Percentiles rank a stretch among this genome's conserved stretches.
These are phyloP conservation scores for Leptoxyphium fumago DNA, from an alignment of 2,329 filamentous ascomycete species.

Conservation along the genomic window DNA sequence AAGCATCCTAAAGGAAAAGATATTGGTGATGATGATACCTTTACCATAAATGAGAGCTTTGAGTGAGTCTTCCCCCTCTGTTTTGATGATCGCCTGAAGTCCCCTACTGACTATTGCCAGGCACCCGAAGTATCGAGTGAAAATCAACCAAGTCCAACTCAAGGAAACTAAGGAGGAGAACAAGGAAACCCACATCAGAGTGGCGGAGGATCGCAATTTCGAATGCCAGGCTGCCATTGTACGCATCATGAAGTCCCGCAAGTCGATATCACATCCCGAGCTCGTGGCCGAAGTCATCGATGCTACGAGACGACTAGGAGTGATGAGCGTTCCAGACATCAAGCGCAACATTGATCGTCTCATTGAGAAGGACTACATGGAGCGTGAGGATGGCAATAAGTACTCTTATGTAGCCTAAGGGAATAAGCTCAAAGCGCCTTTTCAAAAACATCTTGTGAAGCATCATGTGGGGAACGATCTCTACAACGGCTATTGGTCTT, in stretches of 20 bases:
- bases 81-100: neutral
- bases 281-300: slow-evolving; percentile 85
- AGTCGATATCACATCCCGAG: slow-evolving; percentile 73
- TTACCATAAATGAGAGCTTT: slow-evolving; percentile 67
- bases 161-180: slow-evolving; percentile 95
- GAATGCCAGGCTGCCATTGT: slow-evolving; percentile 97
- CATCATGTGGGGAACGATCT: too few species aligned
- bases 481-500: too few species aligned
- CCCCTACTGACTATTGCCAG: slow-evolving; percentile 11
- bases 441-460: too few species aligned
- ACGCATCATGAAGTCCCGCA: slow-evolving; percentile 88
- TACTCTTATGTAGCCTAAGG: slow-evolving; percentile 32
- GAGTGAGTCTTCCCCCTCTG: neutral
- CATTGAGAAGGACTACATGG: slow-evolving; percentile 88
- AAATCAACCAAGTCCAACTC: slow-evolving; percentile 97
- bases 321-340: slow-evolving; percentile 72
- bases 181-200: slow-evolving; percentile 79
- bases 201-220: slow-evolving; percentile 79
- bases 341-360: slow-evolving; percentile 96
- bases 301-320: slow-evolving; percentile 73
- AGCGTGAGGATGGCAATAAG: slow-evolving; percentile 53
- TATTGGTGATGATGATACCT: slow-evolving; percentile 63
- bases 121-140: slow-evolving; percentile 76
- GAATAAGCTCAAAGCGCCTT: too few species aligned
- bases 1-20: slow-evolving; percentile 75